phyloP scores from a whole-genome alignment of 2,329 filamentous ascomycete species.

The Botrytis squamosa region DNA sequence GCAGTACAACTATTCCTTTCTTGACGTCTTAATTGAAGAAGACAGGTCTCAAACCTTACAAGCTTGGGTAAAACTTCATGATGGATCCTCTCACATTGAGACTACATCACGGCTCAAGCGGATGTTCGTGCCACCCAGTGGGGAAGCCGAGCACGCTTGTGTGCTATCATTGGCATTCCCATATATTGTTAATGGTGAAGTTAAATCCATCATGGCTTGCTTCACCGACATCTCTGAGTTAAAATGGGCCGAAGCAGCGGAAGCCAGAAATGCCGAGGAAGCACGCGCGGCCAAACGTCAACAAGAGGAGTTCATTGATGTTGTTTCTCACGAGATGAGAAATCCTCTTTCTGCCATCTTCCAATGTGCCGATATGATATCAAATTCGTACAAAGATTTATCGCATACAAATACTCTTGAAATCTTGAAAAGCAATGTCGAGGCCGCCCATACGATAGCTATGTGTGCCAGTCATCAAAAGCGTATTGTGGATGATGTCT shows the following conservation, averaged over 20 bases:
- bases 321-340: conserved; percentile 69
- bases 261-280: conserved; percentile 48
- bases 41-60: conserved; percentile 27
- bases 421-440: conserved; percentile 54
- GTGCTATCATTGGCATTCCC: conserved; percentile 30
- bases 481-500: conserved; percentile 71
- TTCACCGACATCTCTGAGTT: conserved; percentile 36
- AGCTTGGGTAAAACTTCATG: conserved; percentile 29
- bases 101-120: conserved; percentile 32
- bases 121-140: conserved; percentile 33
- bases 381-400: conserved; percentile 42
- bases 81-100: conserved; percentile 30
- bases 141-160: conserved; percentile 33
- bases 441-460: conserved; percentile 75
- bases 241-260: conserved; percentile 34
- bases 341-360: conserved; percentile 75
- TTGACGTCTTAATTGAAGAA: conserved; percentile 32
- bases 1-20: conserved; percentile 28
- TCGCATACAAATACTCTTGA: conserved; percentile 47
- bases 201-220: conserved; percentile 34
- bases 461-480: conserved; percentile 80
- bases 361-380: conserved; percentile 71
- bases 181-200: conserved; percentile 29
- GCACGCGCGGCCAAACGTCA: conserved; percentile 62
- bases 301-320: conserved; percentile 81